These are phyloP conservation scores for Phytopythium aichiense DNA, from an alignment of 352 stramenopile species.

Conservation along the genomic window DNA sequence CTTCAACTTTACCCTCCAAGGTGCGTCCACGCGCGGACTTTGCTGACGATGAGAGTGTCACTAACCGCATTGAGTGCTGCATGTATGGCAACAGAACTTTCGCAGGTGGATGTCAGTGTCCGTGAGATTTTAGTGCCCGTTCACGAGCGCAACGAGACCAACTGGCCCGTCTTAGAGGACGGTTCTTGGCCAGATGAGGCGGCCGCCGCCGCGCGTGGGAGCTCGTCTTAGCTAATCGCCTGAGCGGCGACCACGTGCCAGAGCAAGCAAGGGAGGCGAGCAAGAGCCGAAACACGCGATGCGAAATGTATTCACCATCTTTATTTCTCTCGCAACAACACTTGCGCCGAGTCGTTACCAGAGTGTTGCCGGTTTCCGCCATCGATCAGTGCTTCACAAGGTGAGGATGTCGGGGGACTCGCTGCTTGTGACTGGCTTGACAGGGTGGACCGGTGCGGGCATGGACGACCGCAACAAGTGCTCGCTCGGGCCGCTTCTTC, in stretches of 20 bases:
- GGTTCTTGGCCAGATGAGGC: conserved; percentile 56
- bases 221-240: conserved; percentile 18
- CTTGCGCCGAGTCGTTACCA: neutral
- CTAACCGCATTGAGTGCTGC: neutral
- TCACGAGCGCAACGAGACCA: conserved; percentile 62
- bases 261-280: conserved; percentile 7
- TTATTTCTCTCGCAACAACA: conserved; percentile 15
- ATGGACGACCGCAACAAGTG: conserved; percentile 28
- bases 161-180: conserved; percentile 73
- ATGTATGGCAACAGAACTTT: conserved; percentile 44
- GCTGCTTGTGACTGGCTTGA: conserved; percentile 3
- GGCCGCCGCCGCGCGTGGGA: conserved; percentile 16
- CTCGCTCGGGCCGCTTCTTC: conserved; percentile 38
- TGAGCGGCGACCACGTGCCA: neutral
- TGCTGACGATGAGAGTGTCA: no score
- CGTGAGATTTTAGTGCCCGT: conserved; percentile 77
- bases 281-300: conserved; percentile 23
- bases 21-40: conserved; percentile 19
- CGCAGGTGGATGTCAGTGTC: conserved; percentile 60
- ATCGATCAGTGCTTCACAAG: conserved; percentile 27
- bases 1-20: conserved; percentile 94
- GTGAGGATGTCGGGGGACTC: conserved; percentile 45
- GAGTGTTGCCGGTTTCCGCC: neutral
- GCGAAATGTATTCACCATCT: conserved; percentile 58
- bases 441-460: conserved; percentile 21